Conservation (phyloP, 352 stramenopile species). For the Phytophthora lateralis region DNA sequence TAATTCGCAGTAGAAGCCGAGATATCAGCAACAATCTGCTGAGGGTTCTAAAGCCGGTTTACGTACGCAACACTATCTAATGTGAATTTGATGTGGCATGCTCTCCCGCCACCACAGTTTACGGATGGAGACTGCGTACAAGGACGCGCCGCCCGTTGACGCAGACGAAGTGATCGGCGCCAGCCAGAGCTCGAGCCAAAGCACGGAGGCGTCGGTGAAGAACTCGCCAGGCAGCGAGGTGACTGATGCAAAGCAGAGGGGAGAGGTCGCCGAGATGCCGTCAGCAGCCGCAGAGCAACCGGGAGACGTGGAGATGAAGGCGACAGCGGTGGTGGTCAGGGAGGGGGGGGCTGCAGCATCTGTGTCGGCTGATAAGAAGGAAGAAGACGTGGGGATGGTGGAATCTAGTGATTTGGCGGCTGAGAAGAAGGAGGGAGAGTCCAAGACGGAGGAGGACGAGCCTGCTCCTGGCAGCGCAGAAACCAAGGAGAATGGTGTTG, state of each 20-base stretch:
- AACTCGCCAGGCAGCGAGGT: slow-evolving; percentile 14
- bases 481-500: background rate
- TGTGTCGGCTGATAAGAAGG: background rate
- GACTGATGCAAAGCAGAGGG: slow-evolving; percentile 18
- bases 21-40: no score
- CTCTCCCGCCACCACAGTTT: background rate
- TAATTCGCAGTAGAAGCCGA: no score
- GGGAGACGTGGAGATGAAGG: slow-evolving; percentile 25
- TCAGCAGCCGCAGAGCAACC: slow-evolving; percentile 1
- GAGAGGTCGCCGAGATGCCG: slow-evolving; percentile 8
- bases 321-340: background rate
- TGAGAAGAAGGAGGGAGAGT: slow-evolving; percentile 6
- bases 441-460: slow-evolving; percentile 9
- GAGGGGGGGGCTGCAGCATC: background rate
- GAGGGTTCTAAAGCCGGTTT: no score
- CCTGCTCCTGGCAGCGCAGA: background rate
- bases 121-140: slow-evolving; percentile 16
- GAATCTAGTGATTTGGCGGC: background rate
- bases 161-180: slow-evolving; percentile 18
- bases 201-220: slow-evolving; percentile 11
- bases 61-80: background rate
- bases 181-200: slow-evolving; percentile 23
- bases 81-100: background rate
- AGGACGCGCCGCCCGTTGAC: slow-evolving; percentile 6
- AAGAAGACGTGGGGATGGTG: slow-evolving; percentile 4